These are phyloP conservation scores for Fusarium veterinarium DNA, from an alignment of 2,329 filamentous ascomycete species.

Conservation along the genomic window DNA sequence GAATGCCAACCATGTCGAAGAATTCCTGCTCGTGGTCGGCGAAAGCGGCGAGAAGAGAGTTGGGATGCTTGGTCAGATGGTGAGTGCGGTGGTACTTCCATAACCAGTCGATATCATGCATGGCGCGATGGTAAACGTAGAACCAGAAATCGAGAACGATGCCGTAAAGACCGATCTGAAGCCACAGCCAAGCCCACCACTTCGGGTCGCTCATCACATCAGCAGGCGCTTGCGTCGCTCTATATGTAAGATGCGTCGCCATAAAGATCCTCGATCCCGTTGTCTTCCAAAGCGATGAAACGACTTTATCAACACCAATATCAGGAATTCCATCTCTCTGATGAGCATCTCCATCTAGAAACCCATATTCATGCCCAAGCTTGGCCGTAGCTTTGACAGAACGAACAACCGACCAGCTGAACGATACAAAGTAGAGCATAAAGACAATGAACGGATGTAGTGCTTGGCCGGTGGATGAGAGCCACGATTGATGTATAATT, in stretches of 20 bases:
- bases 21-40: conserved; percentile 34
- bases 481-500: background rate
- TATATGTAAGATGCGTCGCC: conserved; percentile 5
- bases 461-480: background rate
- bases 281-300: conserved; percentile 10
- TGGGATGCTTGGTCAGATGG: conserved; percentile 30
- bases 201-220: background rate
- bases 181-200: conserved; percentile 11
- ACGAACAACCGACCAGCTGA: background rate
- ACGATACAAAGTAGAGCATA: background rate
- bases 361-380: conserved; percentile 9
- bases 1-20: conserved; percentile 32
- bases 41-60: conserved; percentile 20
- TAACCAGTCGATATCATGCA: conserved; percentile 28
- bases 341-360: conserved; percentile 20
- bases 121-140: conserved; percentile 29
- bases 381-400: background rate
- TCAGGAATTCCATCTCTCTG: conserved; percentile 26
- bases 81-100: conserved; percentile 34
- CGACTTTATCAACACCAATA: conserved; percentile 27
- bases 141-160: conserved; percentile 35
- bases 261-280: background rate
- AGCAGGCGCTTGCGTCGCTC: conserved; percentile 4
- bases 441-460: background rate
- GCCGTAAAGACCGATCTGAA: conserved; percentile 26